Conservation (phyloP, 1,139 yeast species). For the Blastobotrys apis region DNA sequence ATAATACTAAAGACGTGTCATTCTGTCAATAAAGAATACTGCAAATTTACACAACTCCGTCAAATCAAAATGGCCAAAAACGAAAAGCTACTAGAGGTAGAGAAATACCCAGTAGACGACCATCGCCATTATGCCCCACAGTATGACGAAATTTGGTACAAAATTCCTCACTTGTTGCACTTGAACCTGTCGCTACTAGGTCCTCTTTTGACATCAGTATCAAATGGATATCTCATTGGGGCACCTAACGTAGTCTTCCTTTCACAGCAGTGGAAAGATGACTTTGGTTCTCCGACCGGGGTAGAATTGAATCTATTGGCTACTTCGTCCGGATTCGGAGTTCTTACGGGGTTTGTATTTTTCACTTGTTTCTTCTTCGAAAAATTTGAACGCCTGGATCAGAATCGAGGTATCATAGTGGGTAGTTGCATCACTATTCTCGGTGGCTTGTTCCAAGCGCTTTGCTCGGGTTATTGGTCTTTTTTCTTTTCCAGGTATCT, state of each 20-base stretch:
- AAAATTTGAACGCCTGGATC: not conserved
- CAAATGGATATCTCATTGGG: constrained; percentile 10
- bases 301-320: constrained; percentile 7
- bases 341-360: not conserved
- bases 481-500: constrained; percentile 3
- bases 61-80: no score
- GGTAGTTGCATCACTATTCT: constrained; percentile 3
- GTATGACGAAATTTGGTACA: no score
- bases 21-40: no score
- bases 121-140: no score
- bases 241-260: constrained; percentile 4
- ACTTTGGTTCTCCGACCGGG: constrained; percentile 6
- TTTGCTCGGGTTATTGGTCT: constrained; percentile 5
- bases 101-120: no score
- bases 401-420: not conserved
- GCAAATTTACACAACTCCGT: no score
- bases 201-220: constrained; percentile 5
- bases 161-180: no score
- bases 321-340: constrained; percentile 9
- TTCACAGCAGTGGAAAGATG: constrained; percentile 2
- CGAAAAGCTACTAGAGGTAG: no score
- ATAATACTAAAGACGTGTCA: no score
- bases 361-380: not conserved
- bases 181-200: no score
- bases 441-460: constrained; percentile 6